These are phyloP conservation scores for Xylaria intraflava DNA, from an alignment of 495 filamentous ascomycete species.

Conservation along the genomic window DNA sequence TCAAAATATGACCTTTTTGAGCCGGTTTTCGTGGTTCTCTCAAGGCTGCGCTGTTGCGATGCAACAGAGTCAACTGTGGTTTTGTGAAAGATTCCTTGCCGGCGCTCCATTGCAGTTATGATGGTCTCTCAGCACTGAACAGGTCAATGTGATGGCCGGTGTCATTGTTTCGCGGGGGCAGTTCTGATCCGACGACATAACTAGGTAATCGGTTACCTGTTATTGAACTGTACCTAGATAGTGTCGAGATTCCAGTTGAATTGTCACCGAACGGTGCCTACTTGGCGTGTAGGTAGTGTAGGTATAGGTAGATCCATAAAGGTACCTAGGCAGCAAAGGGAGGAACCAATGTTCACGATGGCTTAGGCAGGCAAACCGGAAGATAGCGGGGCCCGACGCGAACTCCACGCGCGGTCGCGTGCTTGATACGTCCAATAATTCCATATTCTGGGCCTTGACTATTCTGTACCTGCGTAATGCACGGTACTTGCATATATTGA, in stretches of 20 bases:
- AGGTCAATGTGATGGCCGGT: not conserved
- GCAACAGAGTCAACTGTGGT: conserved; percentile 23
- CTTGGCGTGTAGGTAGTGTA: not conserved
- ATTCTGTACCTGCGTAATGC: no score
- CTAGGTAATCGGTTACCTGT: no score
- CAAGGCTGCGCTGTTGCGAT: conserved; percentile 14
- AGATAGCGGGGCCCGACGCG: not conserved
- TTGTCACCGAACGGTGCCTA: no score
- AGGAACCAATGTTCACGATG: no score
- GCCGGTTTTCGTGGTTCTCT: conserved; percentile 18
- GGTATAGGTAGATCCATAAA: no score
- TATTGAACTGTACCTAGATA: no score
- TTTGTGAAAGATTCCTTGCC: conserved; percentile 19
- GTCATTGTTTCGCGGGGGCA: not conserved
- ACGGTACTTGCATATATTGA: no score
- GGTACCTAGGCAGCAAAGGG: no score
- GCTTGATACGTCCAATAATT: not conserved
- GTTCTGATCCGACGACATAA: not conserved
- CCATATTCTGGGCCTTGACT: not conserved
- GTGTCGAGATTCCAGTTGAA: no score
- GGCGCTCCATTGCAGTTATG: conserved; percentile 17
- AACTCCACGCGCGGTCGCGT: conserved; percentile 6
- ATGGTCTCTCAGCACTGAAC: not conserved
- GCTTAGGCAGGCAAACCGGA: no score
- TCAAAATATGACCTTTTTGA: conserved; percentile 17